Base-by-base conservation (phyloP, 169 alveolate genomes). In the Plasmodium ovale region DNA sequence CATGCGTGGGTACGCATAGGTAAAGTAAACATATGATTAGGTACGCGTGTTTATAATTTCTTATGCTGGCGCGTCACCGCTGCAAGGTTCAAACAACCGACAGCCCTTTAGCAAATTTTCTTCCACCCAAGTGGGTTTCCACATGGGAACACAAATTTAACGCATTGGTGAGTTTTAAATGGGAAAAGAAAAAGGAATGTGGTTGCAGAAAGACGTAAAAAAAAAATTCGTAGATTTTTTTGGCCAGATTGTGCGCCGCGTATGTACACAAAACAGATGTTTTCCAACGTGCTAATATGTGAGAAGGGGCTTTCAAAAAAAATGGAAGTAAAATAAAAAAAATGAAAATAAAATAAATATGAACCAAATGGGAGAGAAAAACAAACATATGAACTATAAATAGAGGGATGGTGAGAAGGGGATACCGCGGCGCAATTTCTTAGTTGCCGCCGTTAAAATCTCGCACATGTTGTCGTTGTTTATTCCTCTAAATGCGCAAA, bases 341-440 rank as follows among this genome's bases (percentile, higher is more conserved):
- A 29, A 16, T 31, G 25, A 23, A 29, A 12, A 59, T 47, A 14
- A 51, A 14, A 2, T 14, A 16, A 3, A 39, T 9, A 49, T 35
- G 21, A 1, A 64, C 7, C 19, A 19, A 23, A 14, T 33, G 7
- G 10, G 47, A 25, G 16, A 44, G 5, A 27, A 19, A 72, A 56
- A 72, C 49, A 74, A 74, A 19, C 42, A 12, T 51, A 49, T 27
- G 9, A 16, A 58, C 85, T 89, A 93, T 58, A 94, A 85, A 92
- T 98, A 98, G 77, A 99, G 96, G 64, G 99, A 97, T 9, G 99
- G 99, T 7, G 99, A 98, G 93, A 98, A 99, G 37, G 98, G 99
- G 59, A 99, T 98, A 44, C 99, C 99, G 70, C 99, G 97, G 92
- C 98, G 97, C 16, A 99, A 95, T 65, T 96, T 95, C 42, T 94